A percentile compares a stretch with the other conserved stretches of the same genome.
Evolutionary conservation across 78 protist genomes (phyloP).

Genomic region (Planoprotostelium fungivorum): DNA sequence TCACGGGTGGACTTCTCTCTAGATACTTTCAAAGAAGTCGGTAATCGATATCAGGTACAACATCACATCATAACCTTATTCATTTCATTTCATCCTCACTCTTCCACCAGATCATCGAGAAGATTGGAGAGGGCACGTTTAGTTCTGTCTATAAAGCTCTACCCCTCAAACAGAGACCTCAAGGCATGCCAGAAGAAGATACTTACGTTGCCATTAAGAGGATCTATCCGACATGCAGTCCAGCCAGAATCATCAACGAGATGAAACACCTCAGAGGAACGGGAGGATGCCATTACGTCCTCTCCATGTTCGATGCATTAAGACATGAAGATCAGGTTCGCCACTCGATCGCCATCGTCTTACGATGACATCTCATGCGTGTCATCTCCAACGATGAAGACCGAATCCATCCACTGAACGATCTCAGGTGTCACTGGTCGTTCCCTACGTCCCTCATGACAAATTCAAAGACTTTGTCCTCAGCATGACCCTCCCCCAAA

Average conservation of each 20-base stretch:
- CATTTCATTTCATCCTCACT: too few relatives aligned
- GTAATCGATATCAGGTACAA: too few relatives aligned
- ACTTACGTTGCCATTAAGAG: constrained; percentile 47
- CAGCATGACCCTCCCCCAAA: constrained; percentile 8
- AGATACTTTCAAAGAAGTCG: too few relatives aligned
- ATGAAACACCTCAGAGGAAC: constrained; percentile 3
- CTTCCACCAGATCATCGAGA: constrained; percentile 25
- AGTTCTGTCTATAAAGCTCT: constrained; percentile 40
- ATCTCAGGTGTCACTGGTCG: constrained; percentile 12
- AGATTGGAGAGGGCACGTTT: constrained; percentile 69
- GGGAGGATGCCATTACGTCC: constrained; percentile 28
- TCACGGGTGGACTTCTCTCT: too few relatives aligned
- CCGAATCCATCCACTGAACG: background rate
- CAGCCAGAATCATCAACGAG: constrained; percentile 39
- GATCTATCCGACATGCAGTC: constrained; percentile 31
- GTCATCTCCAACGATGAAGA: background rate
- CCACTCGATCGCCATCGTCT: too few relatives aligned
- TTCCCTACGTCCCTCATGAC: constrained; percentile 22
- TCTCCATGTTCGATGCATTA: constrained; percentile 7
- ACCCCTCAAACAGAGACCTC: constrained; percentile 3
- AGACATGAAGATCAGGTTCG: constrained; percentile 47
- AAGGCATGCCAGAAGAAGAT: background rate
- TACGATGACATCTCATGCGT: too few relatives aligned
- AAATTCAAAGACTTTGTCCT: constrained; percentile 22
- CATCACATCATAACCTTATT: too few relatives aligned